phyloP scores from a whole-genome alignment of 2,329 filamentous ascomycete species.

The Colletotrichum filicis region DNA sequence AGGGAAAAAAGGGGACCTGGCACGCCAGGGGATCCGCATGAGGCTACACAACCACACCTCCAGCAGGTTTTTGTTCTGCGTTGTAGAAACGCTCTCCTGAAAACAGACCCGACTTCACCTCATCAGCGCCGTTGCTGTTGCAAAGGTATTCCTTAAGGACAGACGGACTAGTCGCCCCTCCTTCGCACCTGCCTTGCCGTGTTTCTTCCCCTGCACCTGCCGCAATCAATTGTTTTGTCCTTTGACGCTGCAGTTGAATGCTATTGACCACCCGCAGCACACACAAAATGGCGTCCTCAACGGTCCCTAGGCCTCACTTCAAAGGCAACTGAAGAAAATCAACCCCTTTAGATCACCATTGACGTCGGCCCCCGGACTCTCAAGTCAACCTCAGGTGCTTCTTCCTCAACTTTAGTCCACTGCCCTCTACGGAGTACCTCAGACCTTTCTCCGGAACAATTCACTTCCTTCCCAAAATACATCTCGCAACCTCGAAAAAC shows the following conservation, averaged over 20 bases:
- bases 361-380: conserved; percentile 2
- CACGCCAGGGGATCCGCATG: conserved; percentile 21
- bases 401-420: neutral
- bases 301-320: neutral
- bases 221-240: neutral
- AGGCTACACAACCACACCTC: conserved; percentile 30
- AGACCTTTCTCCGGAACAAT: conserved; percentile 17
- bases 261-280: conserved; percentile 21
- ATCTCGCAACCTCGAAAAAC: conserved; percentile 1
- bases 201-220: conserved; percentile 19
- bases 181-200: conserved; percentile 7
- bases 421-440: conserved; percentile 11
- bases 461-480: conserved; percentile 22
- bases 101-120: conserved; percentile 19
- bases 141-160: neutral
- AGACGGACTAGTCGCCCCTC: neutral
- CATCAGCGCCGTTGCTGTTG: conserved; percentile 15
- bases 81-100: conserved; percentile 16
- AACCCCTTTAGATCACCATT: conserved; percentile 1
- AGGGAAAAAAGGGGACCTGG: conserved; percentile 12
- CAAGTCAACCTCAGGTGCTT: conserved; percentile 16
- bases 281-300: conserved; percentile 22
- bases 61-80: conserved; percentile 22
- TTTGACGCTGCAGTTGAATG: conserved; percentile 23
- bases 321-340: conserved; percentile 1